Conservation (phyloP, 1,139 yeast genomes). For the Sugiyamaella paludigena region DNA sequence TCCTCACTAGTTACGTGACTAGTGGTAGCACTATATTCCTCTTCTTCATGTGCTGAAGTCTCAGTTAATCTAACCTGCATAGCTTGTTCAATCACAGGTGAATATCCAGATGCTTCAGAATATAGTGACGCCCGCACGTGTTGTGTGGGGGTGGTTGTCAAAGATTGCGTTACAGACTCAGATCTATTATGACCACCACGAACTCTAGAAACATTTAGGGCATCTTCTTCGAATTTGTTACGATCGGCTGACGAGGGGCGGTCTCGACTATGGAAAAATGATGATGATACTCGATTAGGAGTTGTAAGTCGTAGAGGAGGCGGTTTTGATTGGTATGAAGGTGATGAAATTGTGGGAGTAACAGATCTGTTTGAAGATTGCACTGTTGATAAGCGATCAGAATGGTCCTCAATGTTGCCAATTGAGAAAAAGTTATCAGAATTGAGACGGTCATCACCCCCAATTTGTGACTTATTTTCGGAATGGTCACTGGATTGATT, state of each 20-base stretch:
- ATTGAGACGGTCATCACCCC: too few relatives aligned
- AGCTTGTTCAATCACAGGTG: constrained; percentile 31
- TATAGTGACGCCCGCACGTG: constrained; percentile 22
- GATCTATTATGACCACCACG: too few relatives aligned
- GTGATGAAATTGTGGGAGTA: too few relatives aligned
- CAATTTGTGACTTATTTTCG: too few relatives aligned
- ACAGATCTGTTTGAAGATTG: too few relatives aligned
- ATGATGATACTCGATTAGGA: background rate
- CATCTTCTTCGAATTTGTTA: too few relatives aligned
- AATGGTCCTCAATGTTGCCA: too few relatives aligned
- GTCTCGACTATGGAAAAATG: constrained; percentile 10
- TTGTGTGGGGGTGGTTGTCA: background rate
- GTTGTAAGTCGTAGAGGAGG: background rate
- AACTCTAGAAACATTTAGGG: too few relatives aligned
- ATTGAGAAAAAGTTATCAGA: too few relatives aligned
- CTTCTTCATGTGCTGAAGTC: constrained; percentile 8
- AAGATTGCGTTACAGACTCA: too few relatives aligned
- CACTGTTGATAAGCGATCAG: too few relatives aligned
- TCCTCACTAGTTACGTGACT: constrained; percentile 7
- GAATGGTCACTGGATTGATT: too few relatives aligned
- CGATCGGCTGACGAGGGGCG: background rate
- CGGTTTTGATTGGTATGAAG: background rate
- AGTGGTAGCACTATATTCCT: background rate
- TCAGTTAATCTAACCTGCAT: constrained; percentile 22
- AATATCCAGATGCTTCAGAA: constrained; percentile 24